phyloP scores from a whole-genome alignment of 371 early-diverging fungal species.

The Mucor circinelloides region DNA sequence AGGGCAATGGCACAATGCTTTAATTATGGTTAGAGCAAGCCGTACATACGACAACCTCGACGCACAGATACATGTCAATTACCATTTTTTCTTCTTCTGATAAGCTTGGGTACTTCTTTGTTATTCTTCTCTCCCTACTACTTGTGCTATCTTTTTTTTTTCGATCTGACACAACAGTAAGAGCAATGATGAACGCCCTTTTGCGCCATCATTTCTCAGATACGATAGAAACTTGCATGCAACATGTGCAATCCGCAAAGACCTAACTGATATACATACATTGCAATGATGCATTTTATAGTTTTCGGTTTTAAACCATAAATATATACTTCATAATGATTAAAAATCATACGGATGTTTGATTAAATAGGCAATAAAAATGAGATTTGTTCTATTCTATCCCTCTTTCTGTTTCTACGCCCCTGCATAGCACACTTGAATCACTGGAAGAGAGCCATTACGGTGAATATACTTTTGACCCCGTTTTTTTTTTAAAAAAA shows the following conservation, averaged over 20 bases:
- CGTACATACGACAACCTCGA: background rate
- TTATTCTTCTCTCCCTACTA: background rate
- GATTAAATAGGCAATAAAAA: slow-evolving; percentile 14
- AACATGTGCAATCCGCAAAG: background rate
- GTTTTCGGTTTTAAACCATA: background rate
- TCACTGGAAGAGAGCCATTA: background rate
- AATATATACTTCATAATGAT: background rate
- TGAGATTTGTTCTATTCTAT: slow-evolving; percentile 1
- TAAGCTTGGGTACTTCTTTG: background rate
- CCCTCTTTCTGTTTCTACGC: slow-evolving; percentile 1
- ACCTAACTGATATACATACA: background rate
- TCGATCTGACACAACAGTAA: background rate
- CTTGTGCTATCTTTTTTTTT: background rate
- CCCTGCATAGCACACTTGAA: slow-evolving; percentile 12
- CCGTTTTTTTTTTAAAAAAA: slow-evolving; percentile 2
- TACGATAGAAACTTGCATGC: background rate
- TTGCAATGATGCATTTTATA: background rate
- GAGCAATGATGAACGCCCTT: background rate
- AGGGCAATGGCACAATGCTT: background rate
- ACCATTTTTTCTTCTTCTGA: background rate
- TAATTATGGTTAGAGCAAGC: background rate
- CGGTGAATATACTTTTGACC: background rate
- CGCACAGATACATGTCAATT: slow-evolving; percentile 1
- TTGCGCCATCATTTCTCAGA: background rate
- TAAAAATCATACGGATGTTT: background rate